Evolutionary conservation across 352 stramenopile species (phyloP).

Genomic region (Globisporangium lucens): DNA sequence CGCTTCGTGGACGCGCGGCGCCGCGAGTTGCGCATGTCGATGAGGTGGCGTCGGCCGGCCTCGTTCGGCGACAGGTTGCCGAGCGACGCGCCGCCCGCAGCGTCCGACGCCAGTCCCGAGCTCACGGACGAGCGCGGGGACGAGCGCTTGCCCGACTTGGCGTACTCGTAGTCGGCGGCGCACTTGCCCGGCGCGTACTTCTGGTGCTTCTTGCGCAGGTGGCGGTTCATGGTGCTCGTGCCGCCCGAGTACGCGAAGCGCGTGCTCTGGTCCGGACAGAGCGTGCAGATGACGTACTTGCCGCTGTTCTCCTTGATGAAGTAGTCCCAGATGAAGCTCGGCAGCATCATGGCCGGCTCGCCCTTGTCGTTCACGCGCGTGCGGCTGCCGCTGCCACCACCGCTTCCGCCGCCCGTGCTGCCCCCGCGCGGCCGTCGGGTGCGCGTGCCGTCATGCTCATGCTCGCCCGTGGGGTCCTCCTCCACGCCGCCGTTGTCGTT

Average conservation of each 20-base stretch:
- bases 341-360: conserved; percentile 62
- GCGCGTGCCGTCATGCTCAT: not conserved
- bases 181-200: conserved; percentile 76
- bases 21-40: conserved; percentile 56
- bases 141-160: conserved; percentile 18
- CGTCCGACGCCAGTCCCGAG: conserved; percentile 19
- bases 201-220: conserved; percentile 78
- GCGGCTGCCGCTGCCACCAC: conserved; percentile 3
- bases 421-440: not conserved
- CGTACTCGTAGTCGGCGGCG: conserved; percentile 67
- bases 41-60: conserved; percentile 41
- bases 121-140: conserved; percentile 12
- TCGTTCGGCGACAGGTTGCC: conserved; percentile 49
- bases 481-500: not conserved
- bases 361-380: conserved; percentile 43
- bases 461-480: not conserved
- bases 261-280: conserved; percentile 62
- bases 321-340: conserved; percentile 85
- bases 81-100: conserved; percentile 18
- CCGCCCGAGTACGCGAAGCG: conserved; percentile 81
- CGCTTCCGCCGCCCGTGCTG: not conserved
- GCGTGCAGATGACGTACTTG: conserved; percentile 78
- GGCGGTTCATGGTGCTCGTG: conserved; percentile 83
- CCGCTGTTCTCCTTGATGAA: conserved; percentile 73
- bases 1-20: conserved; percentile 42